These are phyloP conservation scores for Tephrocybe rancida DNA, from an alignment of 768 basidiomycete species.

Conservation along the genomic window DNA sequence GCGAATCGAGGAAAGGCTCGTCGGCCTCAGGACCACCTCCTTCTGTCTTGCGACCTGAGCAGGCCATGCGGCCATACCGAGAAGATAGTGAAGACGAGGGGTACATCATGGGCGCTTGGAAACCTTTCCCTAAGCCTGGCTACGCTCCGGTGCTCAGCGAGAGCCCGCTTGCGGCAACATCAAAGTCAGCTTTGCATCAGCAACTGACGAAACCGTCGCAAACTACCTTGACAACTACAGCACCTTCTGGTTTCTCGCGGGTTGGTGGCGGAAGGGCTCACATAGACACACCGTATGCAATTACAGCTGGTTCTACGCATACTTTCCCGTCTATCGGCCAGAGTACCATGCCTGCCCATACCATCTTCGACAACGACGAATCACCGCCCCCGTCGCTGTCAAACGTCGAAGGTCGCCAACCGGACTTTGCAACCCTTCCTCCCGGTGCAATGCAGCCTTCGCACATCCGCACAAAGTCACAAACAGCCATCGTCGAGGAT, in stretches of 20 bases:
- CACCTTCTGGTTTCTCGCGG: conserved; percentile 74
- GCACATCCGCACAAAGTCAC: conserved; percentile 77
- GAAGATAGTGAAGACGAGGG: conserved; percentile 85
- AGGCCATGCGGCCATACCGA: conserved; percentile 72
- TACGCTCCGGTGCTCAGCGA: conserved; percentile 49
- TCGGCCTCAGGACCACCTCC: conserved; percentile 63
- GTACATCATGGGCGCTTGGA: conserved; percentile 96
- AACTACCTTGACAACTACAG: conserved; percentile 17
- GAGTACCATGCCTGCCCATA: conserved; percentile 26
- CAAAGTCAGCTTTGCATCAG: conserved; percentile 15
- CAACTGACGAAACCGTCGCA: conserved; percentile 18
- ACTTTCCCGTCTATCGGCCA: conserved; percentile 70
- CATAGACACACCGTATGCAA: conserved; percentile 84
- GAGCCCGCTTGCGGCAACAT: conserved; percentile 18
- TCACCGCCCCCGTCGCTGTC: conserved; percentile 55
- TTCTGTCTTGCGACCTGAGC: conserved; percentile 78
- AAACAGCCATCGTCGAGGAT: conserved; percentile 83
- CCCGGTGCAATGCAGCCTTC: conserved; percentile 68
- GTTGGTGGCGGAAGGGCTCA: conserved; percentile 89
- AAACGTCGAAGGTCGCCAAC: conserved; percentile 43
- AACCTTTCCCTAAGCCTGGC: conserved; percentile 62
- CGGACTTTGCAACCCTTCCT: conserved; percentile 39
- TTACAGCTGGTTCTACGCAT: conserved; percentile 60
- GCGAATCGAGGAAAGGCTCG: conserved; percentile 49
- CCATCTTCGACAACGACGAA: conserved; percentile 33